Conservation (phyloP, 805 yeast species). For the Allodekkera sacchari region DNA sequence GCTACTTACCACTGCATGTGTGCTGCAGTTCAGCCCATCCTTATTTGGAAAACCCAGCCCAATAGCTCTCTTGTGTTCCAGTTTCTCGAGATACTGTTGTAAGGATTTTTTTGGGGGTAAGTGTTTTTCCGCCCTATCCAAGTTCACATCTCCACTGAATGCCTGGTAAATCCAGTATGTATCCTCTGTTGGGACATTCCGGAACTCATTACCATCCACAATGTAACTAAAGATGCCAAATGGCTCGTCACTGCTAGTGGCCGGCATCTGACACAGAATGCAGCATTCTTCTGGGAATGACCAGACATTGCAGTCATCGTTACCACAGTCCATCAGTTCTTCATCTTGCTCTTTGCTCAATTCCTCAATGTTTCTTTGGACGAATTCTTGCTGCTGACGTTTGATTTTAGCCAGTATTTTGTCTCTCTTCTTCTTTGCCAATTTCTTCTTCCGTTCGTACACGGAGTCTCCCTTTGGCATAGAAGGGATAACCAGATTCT, state of each 20-base stretch:
- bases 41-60: constrained; percentile 65
- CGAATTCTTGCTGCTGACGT: constrained; percentile 70
- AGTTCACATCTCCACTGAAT: constrained; percentile 43
- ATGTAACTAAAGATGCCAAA: constrained; percentile 70
- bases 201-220: constrained; percentile 47
- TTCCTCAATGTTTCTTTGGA: constrained; percentile 36
- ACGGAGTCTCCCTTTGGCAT: constrained; percentile 26
- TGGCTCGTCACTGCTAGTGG: constrained; percentile 46
- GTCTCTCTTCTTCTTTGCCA: constrained; percentile 62
- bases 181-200: constrained; percentile 57
- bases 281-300: constrained; percentile 68
- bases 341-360: no score
- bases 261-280: constrained; percentile 74
- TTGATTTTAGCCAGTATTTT: constrained; percentile 72
- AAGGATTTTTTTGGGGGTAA: background rate
- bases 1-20: constrained; percentile 49
- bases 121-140: constrained; percentile 13
- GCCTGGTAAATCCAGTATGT: constrained; percentile 59
- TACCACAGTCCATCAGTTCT: constrained; percentile 8
- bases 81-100: constrained; percentile 24
- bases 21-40: constrained; percentile 28
- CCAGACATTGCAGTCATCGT: constrained; percentile 39
- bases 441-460: constrained; percentile 50
- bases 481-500: background rate
- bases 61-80: constrained; percentile 34